Conservation (phyloP, 139 green algal genomes). For the Chlorella sp. region DNA sequence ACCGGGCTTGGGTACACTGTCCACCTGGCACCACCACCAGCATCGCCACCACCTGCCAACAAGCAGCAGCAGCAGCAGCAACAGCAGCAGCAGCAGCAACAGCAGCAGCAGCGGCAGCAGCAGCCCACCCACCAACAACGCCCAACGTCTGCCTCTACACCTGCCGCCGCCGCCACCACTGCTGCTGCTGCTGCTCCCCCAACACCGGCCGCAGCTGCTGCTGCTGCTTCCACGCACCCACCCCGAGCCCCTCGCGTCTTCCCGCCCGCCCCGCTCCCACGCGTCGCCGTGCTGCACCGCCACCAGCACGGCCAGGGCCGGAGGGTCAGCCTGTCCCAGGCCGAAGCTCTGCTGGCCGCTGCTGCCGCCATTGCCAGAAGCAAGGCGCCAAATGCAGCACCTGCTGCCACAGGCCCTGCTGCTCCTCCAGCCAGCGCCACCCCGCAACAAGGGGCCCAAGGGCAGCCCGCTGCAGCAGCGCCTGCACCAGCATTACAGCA, state of each 20-base stretch:
- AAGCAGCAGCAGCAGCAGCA: constrained; percentile 4
- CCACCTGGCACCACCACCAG: neutral
- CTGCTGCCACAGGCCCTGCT: no score
- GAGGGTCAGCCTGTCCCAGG: no score
- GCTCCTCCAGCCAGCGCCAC: no score
- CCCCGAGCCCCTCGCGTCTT: neutral
- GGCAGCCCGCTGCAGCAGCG: no score
- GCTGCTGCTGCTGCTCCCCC: neutral
- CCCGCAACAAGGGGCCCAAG: no score
- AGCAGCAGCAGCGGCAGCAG: neutral
- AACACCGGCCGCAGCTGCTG: neutral
- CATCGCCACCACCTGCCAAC: neutral
- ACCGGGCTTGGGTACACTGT: neutral
- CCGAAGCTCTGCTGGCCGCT: no score
- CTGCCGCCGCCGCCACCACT: neutral
- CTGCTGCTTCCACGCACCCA: no score
- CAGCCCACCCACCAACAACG: neutral
- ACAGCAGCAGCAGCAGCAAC: constrained; percentile 2
- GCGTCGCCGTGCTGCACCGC: neutral
- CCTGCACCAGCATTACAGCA: no score
- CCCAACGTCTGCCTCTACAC: neutral
- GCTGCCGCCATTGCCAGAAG: no score
- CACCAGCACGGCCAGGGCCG: no score
- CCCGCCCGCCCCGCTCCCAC: neutral
- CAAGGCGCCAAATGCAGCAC: no score